Base-by-base conservation (phyloP, 495 filamentous ascomycete genomes). In the Oidiodendron maius region DNA sequence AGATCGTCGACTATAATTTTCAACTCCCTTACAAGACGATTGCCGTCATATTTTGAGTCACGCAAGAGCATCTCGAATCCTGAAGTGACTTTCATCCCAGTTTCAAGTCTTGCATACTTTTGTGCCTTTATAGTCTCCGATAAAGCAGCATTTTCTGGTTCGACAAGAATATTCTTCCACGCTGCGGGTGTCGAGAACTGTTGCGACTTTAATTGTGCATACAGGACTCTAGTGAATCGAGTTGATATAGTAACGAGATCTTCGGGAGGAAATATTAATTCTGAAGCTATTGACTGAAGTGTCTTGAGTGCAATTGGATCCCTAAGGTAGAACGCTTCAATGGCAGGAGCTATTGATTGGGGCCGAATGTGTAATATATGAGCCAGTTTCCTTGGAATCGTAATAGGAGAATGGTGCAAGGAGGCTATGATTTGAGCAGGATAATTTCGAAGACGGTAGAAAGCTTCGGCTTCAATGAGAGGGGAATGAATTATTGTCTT, bases 241-340 rank as follows among this genome's bases (percentile, higher is more conserved):
- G 86, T 75, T 46, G 81, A 86, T 20, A 91, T 72, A 0, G 79
- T 84, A 17, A 96, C 87, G 26, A 90, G 74, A 58, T 97, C 93
- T 34, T 70, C 63, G 0, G 89, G 88, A 3, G 80, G 76, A 59
- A 98, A 94, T 17, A 64, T 38, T 11, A 72, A 44, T 3, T 59
- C 42, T 17, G 44, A 52, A 10, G 63, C 51, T 23, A 72, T 67
- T 2, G 73, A 64, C 49, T 81, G 68, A 1, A 97, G 70, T 1
- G 83, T 78, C 17, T 82, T 83, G 40, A 96, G 64, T 3, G 83
- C 74, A 45, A 87, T 77, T 1, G 93, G 87, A 60, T 97, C 89
- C 35, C 94, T 82, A 40, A 96, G 72, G 64, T 97, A 97, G 63
- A 97, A 97, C 2, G 88, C 82, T 63, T 98, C 93, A 3, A 87